Conservation (phyloP, 225 moss, liverwort and hornwort genomes). For the Pseudisothecium myosuroides region DNA sequence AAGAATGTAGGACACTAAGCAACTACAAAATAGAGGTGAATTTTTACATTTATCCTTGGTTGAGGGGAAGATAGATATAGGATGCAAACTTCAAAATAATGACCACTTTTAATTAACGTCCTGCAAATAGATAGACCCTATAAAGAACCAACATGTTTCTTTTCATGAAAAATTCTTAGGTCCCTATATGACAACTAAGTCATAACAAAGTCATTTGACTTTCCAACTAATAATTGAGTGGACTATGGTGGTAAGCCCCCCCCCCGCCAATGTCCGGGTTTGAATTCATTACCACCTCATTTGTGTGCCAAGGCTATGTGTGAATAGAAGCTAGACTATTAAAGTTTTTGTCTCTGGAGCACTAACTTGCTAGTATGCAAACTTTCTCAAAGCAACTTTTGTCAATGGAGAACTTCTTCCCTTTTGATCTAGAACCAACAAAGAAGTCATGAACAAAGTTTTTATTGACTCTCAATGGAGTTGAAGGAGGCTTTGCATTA, state of each 20-base stretch:
- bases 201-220: background rate
- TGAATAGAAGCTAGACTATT: too few relatives aligned
- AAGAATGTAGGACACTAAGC: too few relatives aligned
- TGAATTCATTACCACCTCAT: background rate
- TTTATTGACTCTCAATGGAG: background rate
- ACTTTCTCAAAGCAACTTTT: background rate
- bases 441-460: background rate
- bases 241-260: background rate
- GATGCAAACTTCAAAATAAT: too few relatives aligned
- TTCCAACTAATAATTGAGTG: rapidly evolving
- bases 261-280: rapidly evolving
- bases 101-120: too few relatives aligned
- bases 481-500: background rate
- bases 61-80: too few relatives aligned
- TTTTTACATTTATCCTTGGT: too few relatives aligned
- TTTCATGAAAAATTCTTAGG: rapidly evolving
- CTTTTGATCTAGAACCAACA: background rate
- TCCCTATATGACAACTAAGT: rapidly evolving
- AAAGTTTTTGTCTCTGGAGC: rapidly evolving
- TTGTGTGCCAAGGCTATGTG: background rate
- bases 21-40: too few relatives aligned
- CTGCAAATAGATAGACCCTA: background rate
- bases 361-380: background rate
- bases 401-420: background rate
- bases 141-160: background rate